Evolutionary conservation across 139 green algal species (phyloP), one percentile per base, ranked within the genome.

Genomic region (Picochlorum sp.): DNA sequence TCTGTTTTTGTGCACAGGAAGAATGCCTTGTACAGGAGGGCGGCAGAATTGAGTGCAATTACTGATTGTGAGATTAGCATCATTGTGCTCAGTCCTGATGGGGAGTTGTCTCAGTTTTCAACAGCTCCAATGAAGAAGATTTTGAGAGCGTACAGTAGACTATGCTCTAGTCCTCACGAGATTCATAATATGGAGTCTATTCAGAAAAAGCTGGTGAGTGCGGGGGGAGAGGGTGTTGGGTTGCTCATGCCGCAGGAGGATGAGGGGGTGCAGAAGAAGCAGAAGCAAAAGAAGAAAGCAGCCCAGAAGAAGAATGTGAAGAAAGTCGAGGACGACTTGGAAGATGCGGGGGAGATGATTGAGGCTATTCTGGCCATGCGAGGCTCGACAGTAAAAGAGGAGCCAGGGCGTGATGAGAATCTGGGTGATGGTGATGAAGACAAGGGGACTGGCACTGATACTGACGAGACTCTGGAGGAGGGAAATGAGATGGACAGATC

Each of bases 41-140:
- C 86, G 1, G 92, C 90, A 85, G 87, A 95, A 70, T 74, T 95
- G 31, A 85, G 72, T 49, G 77, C 90, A 14, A 74, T 95, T 16
- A 86, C 80, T 69, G 85, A 88, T 74, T 91, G 85, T 63, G 77
- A 90, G 16, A 85, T 95, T 13, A 84, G 71, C 3, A 60, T 95
- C 13, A 77, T 95, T 13, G 74, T 92, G 7, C 89, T 92, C 57
- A 78, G 71, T 50, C 66, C 67, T 37, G 80, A 78, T n/a, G 70
- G 73, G 60, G 73, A 79, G 54, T 69, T 89, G 3, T 83, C 76
- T 14, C 83, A 91, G 73, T 94, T 89, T 70, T 78, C 67, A 15
- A 80, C 73, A 70, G 66, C 54, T 4, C 67, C 79, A 9, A 94
- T 94, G 72, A 77, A 85, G 20, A 51, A 67, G 6, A 62, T 90